phyloP scores from a whole-genome alignment of 1,284 basidiomycete species.

The Ustilago curta region DNA sequence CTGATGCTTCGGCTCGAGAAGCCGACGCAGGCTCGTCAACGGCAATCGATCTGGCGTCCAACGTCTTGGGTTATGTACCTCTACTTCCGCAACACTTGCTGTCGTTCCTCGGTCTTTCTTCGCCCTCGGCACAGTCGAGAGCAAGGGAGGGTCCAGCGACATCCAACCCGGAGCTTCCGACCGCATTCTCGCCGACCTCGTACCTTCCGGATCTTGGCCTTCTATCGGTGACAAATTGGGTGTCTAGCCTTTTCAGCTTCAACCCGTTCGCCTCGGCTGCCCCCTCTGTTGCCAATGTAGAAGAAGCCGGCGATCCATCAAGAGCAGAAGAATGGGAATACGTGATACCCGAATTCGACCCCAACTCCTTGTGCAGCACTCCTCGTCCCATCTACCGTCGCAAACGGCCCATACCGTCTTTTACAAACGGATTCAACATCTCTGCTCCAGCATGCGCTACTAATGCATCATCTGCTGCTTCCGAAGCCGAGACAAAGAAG shows the following conservation, averaged over 20 bases:
- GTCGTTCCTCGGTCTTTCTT: constrained; percentile 37
- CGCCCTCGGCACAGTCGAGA: not conserved
- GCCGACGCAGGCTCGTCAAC: not conserved
- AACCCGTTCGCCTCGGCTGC: constrained; percentile 1
- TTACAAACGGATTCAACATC: constrained; percentile 41
- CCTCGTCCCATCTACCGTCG: constrained; percentile 56
- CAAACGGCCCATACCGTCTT: constrained; percentile 42
- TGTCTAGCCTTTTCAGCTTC: constrained; percentile 27
- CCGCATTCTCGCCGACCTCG: constrained; percentile 5
- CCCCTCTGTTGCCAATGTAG: not conserved
- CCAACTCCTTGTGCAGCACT: constrained; percentile 36
- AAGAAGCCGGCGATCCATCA: constrained; percentile 9
- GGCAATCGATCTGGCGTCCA: not conserved
- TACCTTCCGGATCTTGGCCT: constrained; percentile 17
- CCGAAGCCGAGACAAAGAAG: not conserved
- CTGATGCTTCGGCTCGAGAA: not conserved
- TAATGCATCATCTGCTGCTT: not conserved
- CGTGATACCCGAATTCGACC: constrained; percentile 54
- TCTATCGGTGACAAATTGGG: constrained; percentile 19
- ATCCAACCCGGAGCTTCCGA: not conserved
- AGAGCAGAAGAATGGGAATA: constrained; percentile 57
- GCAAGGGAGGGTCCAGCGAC: not conserved
- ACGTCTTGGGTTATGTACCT: constrained; percentile 41
- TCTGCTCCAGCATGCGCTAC: not conserved
- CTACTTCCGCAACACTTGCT: constrained; percentile 53